These are phyloP conservation scores for Alternaria conjuncta DNA, from an alignment of 2,329 filamentous ascomycete species.

Conservation along the genomic window DNA sequence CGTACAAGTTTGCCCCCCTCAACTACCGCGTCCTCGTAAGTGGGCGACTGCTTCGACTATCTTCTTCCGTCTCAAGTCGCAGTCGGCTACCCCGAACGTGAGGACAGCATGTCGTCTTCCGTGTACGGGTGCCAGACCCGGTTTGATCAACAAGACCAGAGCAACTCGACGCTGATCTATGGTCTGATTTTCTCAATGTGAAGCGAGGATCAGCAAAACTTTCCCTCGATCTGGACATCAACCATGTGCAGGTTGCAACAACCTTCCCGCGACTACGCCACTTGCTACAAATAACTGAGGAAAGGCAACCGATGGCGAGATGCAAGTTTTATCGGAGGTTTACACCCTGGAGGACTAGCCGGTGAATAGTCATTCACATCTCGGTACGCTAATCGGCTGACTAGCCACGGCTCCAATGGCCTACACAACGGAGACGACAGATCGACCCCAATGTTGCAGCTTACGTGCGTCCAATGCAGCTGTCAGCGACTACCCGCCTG, in stretches of 20 bases:
- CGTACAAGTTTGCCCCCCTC: conserved; percentile 19
- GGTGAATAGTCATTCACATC: conserved; percentile 7
- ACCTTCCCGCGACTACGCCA: conserved; percentile 15
- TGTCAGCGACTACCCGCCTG: neutral
- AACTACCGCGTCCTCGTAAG: conserved; percentile 1
- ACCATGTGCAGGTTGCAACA: conserved; percentile 9
- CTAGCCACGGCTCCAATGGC: conserved; percentile 3
- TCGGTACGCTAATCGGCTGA: conserved; percentile 8
- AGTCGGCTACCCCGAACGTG: conserved; percentile 24
- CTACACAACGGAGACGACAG: conserved; percentile 3
- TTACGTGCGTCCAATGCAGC: conserved; percentile 3
- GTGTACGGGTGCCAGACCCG: conserved; percentile 4
- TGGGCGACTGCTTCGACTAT: neutral
- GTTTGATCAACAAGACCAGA: conserved; percentile 3
- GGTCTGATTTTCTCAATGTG: conserved; percentile 27
- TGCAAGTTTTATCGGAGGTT: conserved; percentile 29
- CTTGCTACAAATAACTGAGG: conserved; percentile 4
- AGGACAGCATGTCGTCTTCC: neutral
- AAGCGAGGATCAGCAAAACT: conserved; percentile 30
- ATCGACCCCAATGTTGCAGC: conserved; percentile 4
- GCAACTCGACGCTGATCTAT: conserved; percentile 30
- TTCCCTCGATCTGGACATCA: conserved; percentile 8
- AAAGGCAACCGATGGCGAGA: conserved; percentile 30
- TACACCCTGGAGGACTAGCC: conserved; percentile 10
- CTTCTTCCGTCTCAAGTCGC: conserved; percentile 8